phyloP scores from a whole-genome alignment of 139 green algal species.

The Chloropicon primus region DNA sequence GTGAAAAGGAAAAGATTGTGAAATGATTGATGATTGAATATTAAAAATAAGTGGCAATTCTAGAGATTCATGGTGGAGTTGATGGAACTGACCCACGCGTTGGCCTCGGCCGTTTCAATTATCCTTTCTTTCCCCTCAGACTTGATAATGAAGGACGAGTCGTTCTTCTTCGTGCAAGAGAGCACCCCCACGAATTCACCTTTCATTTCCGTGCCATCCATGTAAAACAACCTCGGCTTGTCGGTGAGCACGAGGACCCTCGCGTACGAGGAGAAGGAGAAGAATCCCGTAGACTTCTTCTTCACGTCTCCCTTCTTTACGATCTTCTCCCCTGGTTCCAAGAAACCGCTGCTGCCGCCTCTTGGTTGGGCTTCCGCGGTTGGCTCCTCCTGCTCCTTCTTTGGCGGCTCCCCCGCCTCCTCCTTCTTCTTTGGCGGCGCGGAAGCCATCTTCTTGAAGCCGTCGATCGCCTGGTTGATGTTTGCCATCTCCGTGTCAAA shows the following conservation, averaged over 20 bases:
- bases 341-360: background rate
- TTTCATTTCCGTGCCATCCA: background rate
- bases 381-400: background rate
- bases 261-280: background rate
- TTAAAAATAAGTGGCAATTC: no score
- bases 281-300: background rate
- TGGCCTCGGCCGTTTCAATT: background rate
- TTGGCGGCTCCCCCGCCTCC: background rate
- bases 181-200: background rate
- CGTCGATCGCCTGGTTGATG: constrained; percentile 14
- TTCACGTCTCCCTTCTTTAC: background rate
- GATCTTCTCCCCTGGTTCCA: background rate
- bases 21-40: no score
- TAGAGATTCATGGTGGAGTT: no score
- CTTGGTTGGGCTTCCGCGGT: background rate
- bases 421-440: background rate
- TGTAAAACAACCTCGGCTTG: background rate
- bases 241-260: background rate
- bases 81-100: no score
- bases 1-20: no score
- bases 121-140: background rate
- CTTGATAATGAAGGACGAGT: background rate
- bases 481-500: constrained; percentile 16
- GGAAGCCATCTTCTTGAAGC: constrained; percentile 9
- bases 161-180: background rate